phyloP scores from a whole-genome alignment of 495 filamentous ascomycete species.

The Chaetomium tenue region DNA sequence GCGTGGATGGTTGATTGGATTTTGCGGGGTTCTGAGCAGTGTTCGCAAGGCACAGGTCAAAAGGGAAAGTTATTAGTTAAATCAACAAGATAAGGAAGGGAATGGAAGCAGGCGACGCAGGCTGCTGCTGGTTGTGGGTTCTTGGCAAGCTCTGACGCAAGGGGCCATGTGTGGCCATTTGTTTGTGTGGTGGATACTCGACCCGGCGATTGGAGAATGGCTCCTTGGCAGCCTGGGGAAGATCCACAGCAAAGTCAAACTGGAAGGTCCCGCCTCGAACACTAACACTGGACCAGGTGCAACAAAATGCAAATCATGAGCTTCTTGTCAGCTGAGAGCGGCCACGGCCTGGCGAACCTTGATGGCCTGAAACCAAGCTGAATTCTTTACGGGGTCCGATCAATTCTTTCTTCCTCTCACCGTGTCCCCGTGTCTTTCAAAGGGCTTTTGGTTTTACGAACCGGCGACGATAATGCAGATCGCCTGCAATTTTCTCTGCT shows the following conservation, averaged over 20 bases:
- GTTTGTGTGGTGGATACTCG: conserved; percentile 21
- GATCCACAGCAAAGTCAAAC: not conserved
- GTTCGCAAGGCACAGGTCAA: not conserved
- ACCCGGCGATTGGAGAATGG: conserved; percentile 7
- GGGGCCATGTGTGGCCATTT: conserved; percentile 19
- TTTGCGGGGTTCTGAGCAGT: not conserved
- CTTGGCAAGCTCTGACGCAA: conserved; percentile 26
- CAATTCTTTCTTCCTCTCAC: not conserved
- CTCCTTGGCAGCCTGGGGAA: conserved; percentile 15
- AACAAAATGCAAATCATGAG: not conserved
- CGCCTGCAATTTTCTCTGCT: not conserved
- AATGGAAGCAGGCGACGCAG: conserved; percentile 16
- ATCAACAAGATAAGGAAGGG: conserved; percentile 3
- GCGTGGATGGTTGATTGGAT: conserved; percentile 12
- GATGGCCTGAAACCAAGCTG: not conserved
- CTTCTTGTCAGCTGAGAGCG: conserved; percentile 2
- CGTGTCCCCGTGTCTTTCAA: not conserved
- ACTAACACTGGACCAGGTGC: not conserved
- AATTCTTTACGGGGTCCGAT: not conserved
- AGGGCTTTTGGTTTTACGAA: not conserved
- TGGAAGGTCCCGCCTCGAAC: not conserved
- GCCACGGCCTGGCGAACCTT: not conserved
- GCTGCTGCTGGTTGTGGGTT: not conserved
- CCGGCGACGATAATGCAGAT: no score
- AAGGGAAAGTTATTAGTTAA: no score